Percentiles rank a stretch among this genome's conserved stretches.
Conservation (phyloP, 208 protist species). For the Angomonas ambiguus region DNA sequence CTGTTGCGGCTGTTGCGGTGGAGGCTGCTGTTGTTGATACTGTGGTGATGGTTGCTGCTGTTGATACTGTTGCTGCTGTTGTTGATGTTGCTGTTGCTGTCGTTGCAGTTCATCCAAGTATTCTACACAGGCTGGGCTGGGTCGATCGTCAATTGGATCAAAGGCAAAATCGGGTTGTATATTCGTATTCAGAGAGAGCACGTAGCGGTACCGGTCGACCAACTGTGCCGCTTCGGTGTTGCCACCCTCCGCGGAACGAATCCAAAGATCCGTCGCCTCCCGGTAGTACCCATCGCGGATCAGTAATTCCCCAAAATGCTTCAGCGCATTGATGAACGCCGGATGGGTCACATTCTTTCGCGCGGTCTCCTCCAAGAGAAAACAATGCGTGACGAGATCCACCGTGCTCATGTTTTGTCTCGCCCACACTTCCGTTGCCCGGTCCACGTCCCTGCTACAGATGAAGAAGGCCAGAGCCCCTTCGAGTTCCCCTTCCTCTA, state of each 20-base stretch:
- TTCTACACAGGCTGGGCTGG: constrained; percentile 34
- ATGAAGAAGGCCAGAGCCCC: constrained; percentile 74
- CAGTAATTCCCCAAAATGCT: constrained; percentile 44
- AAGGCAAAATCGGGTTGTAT: constrained; percentile 27
- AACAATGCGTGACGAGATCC: not conserved
- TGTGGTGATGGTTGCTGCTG: constrained; percentile 12
- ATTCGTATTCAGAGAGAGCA: constrained; percentile 11
- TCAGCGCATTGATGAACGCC: constrained; percentile 57
- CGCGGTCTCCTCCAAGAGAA: constrained; percentile 65
- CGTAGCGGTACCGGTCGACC: constrained; percentile 61
- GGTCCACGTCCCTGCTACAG: constrained; percentile 71
- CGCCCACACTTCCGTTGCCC: constrained; percentile 52
- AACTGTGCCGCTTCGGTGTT: constrained; percentile 43
- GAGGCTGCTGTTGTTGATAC: not conserved
- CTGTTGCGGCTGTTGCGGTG: not conserved
- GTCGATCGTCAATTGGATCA: constrained; percentile 43
- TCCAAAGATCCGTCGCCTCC: constrained; percentile 43
- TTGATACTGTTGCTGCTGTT: constrained; percentile 38
- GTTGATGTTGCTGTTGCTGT: constrained; percentile 17
- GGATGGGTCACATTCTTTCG: constrained; percentile 29
- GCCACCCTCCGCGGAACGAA: constrained; percentile 56
- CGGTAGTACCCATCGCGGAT: constrained; percentile 34
- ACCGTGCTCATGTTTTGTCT: constrained; percentile 22
- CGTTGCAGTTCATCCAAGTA: constrained; percentile 36
- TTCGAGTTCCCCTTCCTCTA: constrained; percentile 43